Evolutionary conservation across 2,329 filamentous ascomycete species (phyloP).

Genomic region (Colletotrichum coccodes): DNA sequence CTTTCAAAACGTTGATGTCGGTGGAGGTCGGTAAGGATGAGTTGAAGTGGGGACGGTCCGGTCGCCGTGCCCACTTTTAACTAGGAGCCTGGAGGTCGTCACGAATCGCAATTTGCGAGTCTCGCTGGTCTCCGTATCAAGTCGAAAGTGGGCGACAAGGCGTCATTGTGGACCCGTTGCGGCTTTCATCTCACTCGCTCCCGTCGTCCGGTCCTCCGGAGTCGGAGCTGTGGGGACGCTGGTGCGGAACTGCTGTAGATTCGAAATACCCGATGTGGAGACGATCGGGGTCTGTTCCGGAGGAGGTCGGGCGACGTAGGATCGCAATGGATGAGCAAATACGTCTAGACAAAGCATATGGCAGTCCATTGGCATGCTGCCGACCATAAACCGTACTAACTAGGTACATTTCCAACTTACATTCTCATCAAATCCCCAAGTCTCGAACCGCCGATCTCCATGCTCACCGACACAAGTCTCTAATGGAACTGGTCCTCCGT

Average conservation of each 20-base stretch:
- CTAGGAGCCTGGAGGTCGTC: background rate
- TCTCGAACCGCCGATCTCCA: background rate
- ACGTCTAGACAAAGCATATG: background rate
- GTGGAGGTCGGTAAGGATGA: background rate
- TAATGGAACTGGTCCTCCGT: slow-evolving; percentile 95
- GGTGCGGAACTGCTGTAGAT: background rate
- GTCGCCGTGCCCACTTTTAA: background rate
- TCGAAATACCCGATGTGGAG: background rate
- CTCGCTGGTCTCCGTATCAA: background rate
- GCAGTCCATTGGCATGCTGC: slow-evolving; percentile 8
- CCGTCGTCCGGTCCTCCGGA: background rate
- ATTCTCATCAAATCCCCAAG: background rate
- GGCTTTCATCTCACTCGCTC: background rate
- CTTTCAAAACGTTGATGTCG: background rate
- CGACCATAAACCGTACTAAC: background rate
- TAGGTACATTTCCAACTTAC: slow-evolving; percentile 21
- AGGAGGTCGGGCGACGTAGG: background rate
- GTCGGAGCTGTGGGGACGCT: background rate
- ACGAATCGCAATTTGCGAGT: background rate
- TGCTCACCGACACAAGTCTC: background rate
- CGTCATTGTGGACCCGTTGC: background rate
- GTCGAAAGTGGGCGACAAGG: too few relatives aligned
- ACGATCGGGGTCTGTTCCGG: background rate
- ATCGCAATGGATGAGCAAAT: background rate
- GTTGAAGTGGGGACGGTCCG: background rate